phyloP scores from a whole-genome alignment of 1,284 basidiomycete species.

The Athelia sp. region DNA sequence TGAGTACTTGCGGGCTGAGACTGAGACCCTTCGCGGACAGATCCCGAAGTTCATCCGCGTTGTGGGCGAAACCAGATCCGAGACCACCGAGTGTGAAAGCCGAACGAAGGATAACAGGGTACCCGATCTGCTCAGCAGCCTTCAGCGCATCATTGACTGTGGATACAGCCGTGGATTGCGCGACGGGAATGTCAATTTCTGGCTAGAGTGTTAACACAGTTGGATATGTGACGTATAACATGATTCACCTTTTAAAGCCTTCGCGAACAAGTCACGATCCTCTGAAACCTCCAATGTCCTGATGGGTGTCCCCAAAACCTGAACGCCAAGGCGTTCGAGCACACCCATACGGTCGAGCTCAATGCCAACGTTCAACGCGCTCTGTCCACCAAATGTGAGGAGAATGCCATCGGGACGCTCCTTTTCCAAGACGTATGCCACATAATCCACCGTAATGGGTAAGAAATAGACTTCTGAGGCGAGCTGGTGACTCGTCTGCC shows the following conservation, averaged over 20 bases:
- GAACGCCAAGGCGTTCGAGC: constrained; percentile 89
- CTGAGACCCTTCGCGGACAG: constrained; percentile 89
- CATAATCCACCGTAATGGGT: constrained; percentile 95
- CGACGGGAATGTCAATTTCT: constrained; percentile 99
- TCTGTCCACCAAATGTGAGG: constrained; percentile 97
- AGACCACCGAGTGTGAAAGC: constrained; percentile 98
- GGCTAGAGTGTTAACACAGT: constrained; percentile 7
- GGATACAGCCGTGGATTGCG: constrained; percentile 97
- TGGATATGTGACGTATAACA: background rate
- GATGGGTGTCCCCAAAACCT: constrained; percentile 95
- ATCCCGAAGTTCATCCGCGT: constrained; percentile 93
- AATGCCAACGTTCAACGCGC: constrained; percentile 97
- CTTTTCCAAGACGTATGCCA: constrained; percentile 97
- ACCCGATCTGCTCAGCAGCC: constrained; percentile 90
- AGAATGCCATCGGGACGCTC: constrained; percentile 97
- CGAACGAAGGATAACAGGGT: constrained; percentile 97
- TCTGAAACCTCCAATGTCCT: constrained; percentile 94
- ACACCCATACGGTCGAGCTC: constrained; percentile 98
- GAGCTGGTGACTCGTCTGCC: constrained; percentile 95
- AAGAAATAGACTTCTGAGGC: constrained; percentile 98
- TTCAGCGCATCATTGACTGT: constrained; percentile 88
- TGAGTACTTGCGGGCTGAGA: constrained; percentile 93
- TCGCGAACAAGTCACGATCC: constrained; percentile 95
- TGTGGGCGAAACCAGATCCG: constrained; percentile 96
- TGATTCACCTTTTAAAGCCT: constrained; percentile 85